Evolutionary conservation across 305 asterid genomes (phyloP), one percentile per base, ranked within the genome.

Genomic region (Ajuga reptans): DNA sequence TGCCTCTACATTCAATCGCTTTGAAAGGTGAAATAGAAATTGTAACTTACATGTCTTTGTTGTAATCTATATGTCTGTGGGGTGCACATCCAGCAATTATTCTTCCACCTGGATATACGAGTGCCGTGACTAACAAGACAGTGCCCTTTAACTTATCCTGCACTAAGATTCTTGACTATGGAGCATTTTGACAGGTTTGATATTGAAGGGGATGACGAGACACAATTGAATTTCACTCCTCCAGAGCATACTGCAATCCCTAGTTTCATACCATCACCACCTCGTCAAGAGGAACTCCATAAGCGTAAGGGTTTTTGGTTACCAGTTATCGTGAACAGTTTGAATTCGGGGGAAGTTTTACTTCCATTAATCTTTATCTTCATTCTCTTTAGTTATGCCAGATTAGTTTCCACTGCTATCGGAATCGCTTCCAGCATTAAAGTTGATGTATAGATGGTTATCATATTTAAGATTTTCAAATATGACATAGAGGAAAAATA

Each of bases 151-250:
- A 17, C 63, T 53, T 70, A 39, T 11, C 36, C 56, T 17, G 27
- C 69, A 11, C 17, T 63, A 43, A 39, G 55, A 67, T 74, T 65
- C 64, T 69, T 62, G 64, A 53, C 17, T 64, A 50, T 21, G 53
- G 65, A 45, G 31, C 68, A 45, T 14, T 67, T 51, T 54, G 55
- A 55, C 87, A 92, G 98, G 86, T 92, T 93, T 75, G 97, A 90
- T 79, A 81, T 90, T 53, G 90, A 83, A 75, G 95, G 85, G 75
- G 90, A 87, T 54, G 95, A 79, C 12, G 92, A 81, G 53, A 78
- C 85, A 50, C 86, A 85, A 31, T 10, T 79, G 74, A 81, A 88
- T 77, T 85, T 81, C 77, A 74, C 80, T 76, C 80, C 78, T 67
- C 80, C 77, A 43, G 96, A 84, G 74, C 76, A 84, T 47, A 72